Conservation (phyloP, 352 stramenopile species). For the Globisporangium takayamanum region DNA sequence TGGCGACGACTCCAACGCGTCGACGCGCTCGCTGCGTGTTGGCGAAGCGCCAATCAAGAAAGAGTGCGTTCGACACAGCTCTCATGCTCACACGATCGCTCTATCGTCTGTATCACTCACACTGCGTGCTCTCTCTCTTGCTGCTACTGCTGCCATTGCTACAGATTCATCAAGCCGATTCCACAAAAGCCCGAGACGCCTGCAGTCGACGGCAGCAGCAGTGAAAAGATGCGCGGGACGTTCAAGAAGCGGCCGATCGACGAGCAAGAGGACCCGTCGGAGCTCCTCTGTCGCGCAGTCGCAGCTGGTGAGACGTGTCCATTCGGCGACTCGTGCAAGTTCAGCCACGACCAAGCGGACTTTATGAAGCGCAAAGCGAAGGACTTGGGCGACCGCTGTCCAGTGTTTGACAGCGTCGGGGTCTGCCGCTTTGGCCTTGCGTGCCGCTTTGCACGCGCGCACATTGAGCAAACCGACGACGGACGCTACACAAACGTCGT, state of each 20-base stretch:
- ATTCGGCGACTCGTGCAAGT: conserved; percentile 81
- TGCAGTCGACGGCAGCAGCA: conserved; percentile 20
- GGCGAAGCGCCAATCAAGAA: conserved; percentile 6
- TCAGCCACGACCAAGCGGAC: conserved; percentile 74
- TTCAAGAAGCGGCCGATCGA: conserved; percentile 87
- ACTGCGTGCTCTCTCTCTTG: neutral
- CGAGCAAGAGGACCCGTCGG: conserved; percentile 47
- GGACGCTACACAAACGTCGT: conserved; percentile 43
- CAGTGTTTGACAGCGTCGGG: conserved; percentile 72
- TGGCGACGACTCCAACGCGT: neutral
- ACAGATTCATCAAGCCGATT: conserved; percentile 60
- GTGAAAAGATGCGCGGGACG: conserved; percentile 33
- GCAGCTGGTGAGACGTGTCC: conserved; percentile 54
- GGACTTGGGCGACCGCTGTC: conserved; percentile 71
- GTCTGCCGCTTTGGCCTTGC: conserved; percentile 91
- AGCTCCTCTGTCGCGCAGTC: conserved; percentile 58
- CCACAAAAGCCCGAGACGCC: conserved; percentile 17
- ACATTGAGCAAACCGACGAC: conserved; percentile 63
- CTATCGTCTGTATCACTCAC: neutral
- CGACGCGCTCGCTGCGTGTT: neutral
- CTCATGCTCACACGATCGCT: neutral
- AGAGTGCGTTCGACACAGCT: neutral
- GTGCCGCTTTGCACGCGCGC: conserved; percentile 86
- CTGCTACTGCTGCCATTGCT: neutral
- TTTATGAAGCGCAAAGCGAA: conserved; percentile 85